Evolutionary conservation across 176 grass and related monocot species (phyloP).

Genomic region (Pharus latifolius): DNA sequence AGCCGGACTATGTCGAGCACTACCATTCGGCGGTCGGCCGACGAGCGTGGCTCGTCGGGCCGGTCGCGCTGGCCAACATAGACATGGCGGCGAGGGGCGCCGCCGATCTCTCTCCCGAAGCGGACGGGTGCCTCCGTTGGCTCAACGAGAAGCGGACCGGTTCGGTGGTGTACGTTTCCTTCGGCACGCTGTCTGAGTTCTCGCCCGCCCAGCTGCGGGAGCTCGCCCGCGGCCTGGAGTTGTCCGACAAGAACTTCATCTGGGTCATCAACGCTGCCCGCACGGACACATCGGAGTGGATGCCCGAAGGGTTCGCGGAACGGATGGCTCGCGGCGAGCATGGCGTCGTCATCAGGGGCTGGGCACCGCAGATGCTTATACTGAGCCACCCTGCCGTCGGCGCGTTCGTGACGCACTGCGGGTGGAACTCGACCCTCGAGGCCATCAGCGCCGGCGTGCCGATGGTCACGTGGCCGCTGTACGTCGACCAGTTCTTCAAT

Average conservation of each 20-base stretch:
- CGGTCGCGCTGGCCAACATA: slow-evolving; percentile 28
- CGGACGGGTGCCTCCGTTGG: slow-evolving; percentile 27
- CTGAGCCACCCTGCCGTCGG: slow-evolving; percentile 37
- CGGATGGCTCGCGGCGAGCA: slow-evolving; percentile 5
- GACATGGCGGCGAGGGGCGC: slow-evolving; percentile 14
- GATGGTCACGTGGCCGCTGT: slow-evolving; percentile 71
- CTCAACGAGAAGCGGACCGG: slow-evolving; percentile 6
- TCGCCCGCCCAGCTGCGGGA: slow-evolving; percentile 18
- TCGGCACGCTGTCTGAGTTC: slow-evolving; percentile 30
- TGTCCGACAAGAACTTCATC: slow-evolving; percentile 36
- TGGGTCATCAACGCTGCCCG: slow-evolving; percentile 26
- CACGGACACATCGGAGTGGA: slow-evolving; percentile 2
- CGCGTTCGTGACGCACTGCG: slow-evolving; percentile 66
- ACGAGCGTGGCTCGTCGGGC: slow-evolving; percentile 43
- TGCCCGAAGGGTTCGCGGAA: slow-evolving; percentile 33
- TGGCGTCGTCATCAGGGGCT: slow-evolving; percentile 35
- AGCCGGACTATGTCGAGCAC: slow-evolving; percentile 30
- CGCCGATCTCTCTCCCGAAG: not conserved
- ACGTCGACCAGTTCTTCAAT: slow-evolving; percentile 63
- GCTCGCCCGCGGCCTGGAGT: slow-evolving; percentile 39
- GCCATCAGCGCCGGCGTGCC: slow-evolving; percentile 41
- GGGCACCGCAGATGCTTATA: slow-evolving; percentile 56
- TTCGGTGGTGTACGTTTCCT: slow-evolving; percentile 54
- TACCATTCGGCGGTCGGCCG: not conserved
- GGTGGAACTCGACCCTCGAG: slow-evolving; percentile 61